Base-by-base conservation (phyloP, 805 yeast genomes). In the Sungouiella blattae region DNA sequence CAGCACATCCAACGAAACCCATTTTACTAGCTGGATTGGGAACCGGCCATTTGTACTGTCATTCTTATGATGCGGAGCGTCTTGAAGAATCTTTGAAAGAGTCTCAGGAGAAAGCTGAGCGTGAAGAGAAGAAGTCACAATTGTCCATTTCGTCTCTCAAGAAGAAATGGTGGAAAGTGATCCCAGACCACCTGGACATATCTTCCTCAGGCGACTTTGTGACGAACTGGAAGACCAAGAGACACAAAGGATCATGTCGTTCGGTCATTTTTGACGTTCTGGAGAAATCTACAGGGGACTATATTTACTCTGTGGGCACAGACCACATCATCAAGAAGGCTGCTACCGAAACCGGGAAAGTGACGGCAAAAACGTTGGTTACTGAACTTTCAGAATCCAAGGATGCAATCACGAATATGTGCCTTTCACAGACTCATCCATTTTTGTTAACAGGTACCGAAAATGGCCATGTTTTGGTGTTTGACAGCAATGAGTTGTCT, bases 241-340 rank as follows among this genome's bases (percentile, higher is more conserved):
- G 98, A 54, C 98, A 91, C 55, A 88, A 87, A 57, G 89, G 87
- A 1, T 82, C 95, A 44, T 87, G 95, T 41, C 65, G 98, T 28
- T 76, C 83, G 4, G 63, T 86, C 2, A 64, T 76, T 6, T 80
- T 87, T 56, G 85, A 80, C 40, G 75, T 78, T 3, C 65, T 73
- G 1, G 64, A 55, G 28, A 37, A 43, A 13, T 55, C 61, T 3
- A 44, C 55, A 4, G 87, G 87, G 2, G 71, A 72, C 20, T 58
- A 59, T 37, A 35, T 88, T 0, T 85, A 68, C 50, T 71, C 95
- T 0, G 77, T 80, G 13, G 98, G 98, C 0, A 73, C 84, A 0
- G 98, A 91, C 43, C 75, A 77, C 30, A 75, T 85, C 4, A 64
- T 91, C 43, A 91, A 91, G 57, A 78, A 77, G 49, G 93, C 95